Evolutionary conservation across 2,329 filamentous ascomycete genomes (phyloP), one percentile per base, ranked within the genome.

Genomic region (Neofusicoccum cordaticola): DNA sequence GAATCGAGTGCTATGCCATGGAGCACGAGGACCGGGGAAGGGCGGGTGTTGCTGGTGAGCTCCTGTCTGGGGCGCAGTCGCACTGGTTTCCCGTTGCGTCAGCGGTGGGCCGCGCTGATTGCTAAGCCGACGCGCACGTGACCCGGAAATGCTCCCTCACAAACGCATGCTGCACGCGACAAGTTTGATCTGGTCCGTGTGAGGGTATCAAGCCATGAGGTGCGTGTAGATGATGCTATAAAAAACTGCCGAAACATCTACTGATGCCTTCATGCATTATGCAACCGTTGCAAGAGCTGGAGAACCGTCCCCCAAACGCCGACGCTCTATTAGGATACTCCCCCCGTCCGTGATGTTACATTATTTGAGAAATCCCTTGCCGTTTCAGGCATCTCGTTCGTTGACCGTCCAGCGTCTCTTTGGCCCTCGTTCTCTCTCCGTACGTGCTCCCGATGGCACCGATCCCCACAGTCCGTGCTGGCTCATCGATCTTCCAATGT

Each of bases 341-440:
- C 13, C 48, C 61, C 48, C 39, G 19, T 17, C 56, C 56, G 50
- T 56, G n/a, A 56, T 63, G 31, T 27, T 47, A 63, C 48, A 44
- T 27, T 37, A 47, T n/a, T 47, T n/a, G 37, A 12, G 8, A n/a
- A 11, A 13, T 17, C 47, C 11, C 17, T 35, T 50, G 4, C 41
- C 37, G 6, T 22, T 15, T 60, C 56, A 64, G 15, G 22, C 63
- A 11, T 65, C 63, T 15, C 53, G 44, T 27, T 65, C 53, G 53
- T 34, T 60, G 34, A 81, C 71, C 3, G 78, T 81, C 79, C 79
- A 81, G 62, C 79, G 69, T 68, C 79, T 73, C 73, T 81, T 81
- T 22, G 75, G 73, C 44, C 77, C 77, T 31, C 68, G 68, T 8
- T 73, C 73, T 62, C 78, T 73, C 69, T 75, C 74, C 34, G 74